phyloP scores from a whole-genome alignment of 345 rosid genomes.

The Lumnitzera littorea region DNA sequence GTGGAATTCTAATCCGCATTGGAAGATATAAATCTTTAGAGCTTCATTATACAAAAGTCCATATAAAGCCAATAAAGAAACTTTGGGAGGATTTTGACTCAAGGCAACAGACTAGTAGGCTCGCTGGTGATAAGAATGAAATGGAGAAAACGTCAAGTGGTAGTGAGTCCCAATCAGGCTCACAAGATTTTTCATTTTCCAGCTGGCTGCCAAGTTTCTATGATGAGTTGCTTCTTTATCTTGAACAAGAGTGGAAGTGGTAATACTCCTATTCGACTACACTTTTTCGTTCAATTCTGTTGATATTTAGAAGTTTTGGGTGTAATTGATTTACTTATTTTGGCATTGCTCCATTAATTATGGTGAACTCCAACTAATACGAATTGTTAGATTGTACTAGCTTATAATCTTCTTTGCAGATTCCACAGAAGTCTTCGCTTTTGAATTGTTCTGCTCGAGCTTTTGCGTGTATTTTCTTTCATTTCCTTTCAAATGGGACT shows the following conservation, averaged over 20 bases:
- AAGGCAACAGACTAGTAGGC: slow-evolving; percentile 51
- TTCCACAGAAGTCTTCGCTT: too few species aligned
- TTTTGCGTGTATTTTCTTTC: too few species aligned
- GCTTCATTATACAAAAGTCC: slow-evolving; percentile 80
- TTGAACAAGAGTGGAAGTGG: slow-evolving; percentile 99
- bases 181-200: slow-evolving; percentile 39
- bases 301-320: neutral
- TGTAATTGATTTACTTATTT: too few species aligned
- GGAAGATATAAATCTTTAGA: slow-evolving; percentile 93
- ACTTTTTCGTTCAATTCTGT: neutral
- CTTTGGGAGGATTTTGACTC: slow-evolving; percentile 92
- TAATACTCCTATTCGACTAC: slow-evolving; percentile 16
- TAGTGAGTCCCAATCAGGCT: slow-evolving; percentile 37
- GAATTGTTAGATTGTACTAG: too few species aligned
- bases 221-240: slow-evolving; percentile 86
- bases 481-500: too few species aligned
- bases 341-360: too few species aligned
- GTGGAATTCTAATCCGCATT: slow-evolving; percentile 86
- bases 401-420: too few species aligned
- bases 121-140: slow-evolving; percentile 54
- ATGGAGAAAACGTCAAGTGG: slow-evolving; percentile 40
- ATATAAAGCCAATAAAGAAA: slow-evolving; percentile 71
- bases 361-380: too few species aligned
- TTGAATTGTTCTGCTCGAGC: too few species aligned
- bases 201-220: slow-evolving; percentile 97